A percentile compares a stretch with the other conserved stretches of the same genome.
phyloP scores from a whole-genome alignment of 352 stramenopile species.

The Phytophthora chlamydospora region DNA sequence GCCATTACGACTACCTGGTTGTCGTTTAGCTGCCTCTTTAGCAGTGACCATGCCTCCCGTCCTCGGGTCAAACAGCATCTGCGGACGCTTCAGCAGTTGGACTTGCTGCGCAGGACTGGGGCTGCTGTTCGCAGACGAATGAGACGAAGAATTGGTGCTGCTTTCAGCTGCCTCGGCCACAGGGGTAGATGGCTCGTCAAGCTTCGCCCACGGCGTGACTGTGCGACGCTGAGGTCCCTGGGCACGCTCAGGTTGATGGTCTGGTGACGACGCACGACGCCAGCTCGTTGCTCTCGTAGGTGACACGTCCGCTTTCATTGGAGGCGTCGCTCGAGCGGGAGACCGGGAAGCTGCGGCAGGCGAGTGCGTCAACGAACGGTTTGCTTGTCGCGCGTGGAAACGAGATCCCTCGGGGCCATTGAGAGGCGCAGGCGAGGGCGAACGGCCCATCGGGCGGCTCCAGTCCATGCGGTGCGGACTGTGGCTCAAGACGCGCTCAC shows the following conservation, averaged over 20 bases:
- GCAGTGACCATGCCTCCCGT: slow-evolving; percentile 62
- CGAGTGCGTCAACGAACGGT: slow-evolving; percentile 4
- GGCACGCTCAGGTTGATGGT: neutral
- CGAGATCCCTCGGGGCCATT: slow-evolving; percentile 1
- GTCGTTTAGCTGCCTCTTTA: slow-evolving; percentile 25
- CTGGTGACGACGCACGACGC: slow-evolving; percentile 8
- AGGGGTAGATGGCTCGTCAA: slow-evolving; percentile 13
- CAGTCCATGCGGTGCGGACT: slow-evolving; percentile 29
- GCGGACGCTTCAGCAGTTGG: slow-evolving; percentile 65
- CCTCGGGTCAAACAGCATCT: slow-evolving; percentile 81
- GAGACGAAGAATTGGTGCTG: slow-evolving; percentile 23
- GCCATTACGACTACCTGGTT: slow-evolving; percentile 12
- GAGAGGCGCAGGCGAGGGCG: neutral
- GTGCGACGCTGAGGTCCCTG: neutral
- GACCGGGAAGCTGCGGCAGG: slow-evolving; percentile 4
- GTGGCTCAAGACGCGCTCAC: slow-evolving; percentile 19
- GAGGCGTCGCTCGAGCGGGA: neutral
- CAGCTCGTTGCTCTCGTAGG: slow-evolving; percentile 12
- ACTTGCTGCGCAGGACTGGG: slow-evolving; percentile 34
- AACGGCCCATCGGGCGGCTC: slow-evolving; percentile 9
- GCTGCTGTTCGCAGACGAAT: slow-evolving; percentile 25
- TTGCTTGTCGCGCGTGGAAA: slow-evolving; percentile 1
- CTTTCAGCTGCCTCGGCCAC: slow-evolving; percentile 13
- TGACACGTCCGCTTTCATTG: slow-evolving; percentile 8
- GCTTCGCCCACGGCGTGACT: slow-evolving; percentile 8